Conservation (phyloP, 805 yeast genomes). For the Ascoidea asiatica region DNA sequence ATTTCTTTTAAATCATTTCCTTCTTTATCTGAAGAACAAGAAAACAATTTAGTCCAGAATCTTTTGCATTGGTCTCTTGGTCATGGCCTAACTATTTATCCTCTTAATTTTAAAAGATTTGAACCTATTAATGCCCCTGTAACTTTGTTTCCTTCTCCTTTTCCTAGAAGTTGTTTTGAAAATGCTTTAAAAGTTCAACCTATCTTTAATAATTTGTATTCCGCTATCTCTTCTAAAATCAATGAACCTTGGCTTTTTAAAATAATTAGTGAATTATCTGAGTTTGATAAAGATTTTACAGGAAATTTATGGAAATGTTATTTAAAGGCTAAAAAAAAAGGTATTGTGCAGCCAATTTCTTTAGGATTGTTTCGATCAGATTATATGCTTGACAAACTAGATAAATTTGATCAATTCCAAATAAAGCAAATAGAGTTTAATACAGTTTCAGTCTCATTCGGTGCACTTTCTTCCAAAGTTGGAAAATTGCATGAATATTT, state of each 20-base stretch:
- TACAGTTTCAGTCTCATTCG: slow-evolving; percentile 91
- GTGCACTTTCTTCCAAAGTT: slow-evolving; percentile 74
- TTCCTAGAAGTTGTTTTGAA: slow-evolving; percentile 54
- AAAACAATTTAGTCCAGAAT: slow-evolving; percentile 25
- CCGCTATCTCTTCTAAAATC: slow-evolving; percentile 41
- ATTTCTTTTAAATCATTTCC: slow-evolving; percentile 16
- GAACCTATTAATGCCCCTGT: slow-evolving; percentile 63
- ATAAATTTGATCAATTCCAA: slow-evolving; percentile 25
- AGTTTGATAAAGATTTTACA: slow-evolving; percentile 64
- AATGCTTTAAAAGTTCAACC: slow-evolving; percentile 55
- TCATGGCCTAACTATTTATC: slow-evolving; percentile 76
- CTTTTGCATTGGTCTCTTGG: slow-evolving; percentile 65
- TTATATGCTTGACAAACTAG: slow-evolving; percentile 33
- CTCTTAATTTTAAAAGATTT: slow-evolving; percentile 34
- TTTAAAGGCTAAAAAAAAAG: slow-evolving; percentile 29
- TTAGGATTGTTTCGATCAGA: slow-evolving; percentile 86
- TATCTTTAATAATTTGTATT: slow-evolving; percentile 62
- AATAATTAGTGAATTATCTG: slow-evolving; percentile 39
- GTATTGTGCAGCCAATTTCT: slow-evolving; percentile 51
- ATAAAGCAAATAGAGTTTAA: slow-evolving; percentile 95
- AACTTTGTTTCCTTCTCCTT: slow-evolving; percentile 83
- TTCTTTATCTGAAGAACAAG: slow-evolving; percentile 13
- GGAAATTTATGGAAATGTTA: slow-evolving; percentile 61
- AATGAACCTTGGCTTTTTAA: slow-evolving; percentile 46
- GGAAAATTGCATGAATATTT: slow-evolving; percentile 61